Evolutionary conservation across 2,329 filamentous ascomycete species (phyloP), one percentile per base, ranked within the genome.

Genomic region (Beauveria bassiana): DNA sequence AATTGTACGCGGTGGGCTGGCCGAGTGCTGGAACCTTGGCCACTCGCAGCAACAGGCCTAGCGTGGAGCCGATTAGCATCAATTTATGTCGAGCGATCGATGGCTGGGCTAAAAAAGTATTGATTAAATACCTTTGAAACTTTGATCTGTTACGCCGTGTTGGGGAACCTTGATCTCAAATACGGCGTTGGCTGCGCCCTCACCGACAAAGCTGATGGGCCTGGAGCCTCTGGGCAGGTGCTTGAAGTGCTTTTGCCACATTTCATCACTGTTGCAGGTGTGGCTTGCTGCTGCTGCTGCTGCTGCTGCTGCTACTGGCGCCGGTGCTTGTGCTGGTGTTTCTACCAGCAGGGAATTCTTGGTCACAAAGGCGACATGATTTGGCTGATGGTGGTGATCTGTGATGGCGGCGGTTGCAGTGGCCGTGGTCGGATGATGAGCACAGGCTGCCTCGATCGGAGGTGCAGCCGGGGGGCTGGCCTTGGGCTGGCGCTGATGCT

Each of bases 101-200:
- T 20, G 18, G 28, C 31, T 6, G 9, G 31, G 22, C 9, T 20
- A 6, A 49, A 59, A 51, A 51, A 16, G 9, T 8, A 20, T 18
- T 6, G 3, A 6, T 26, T 51, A 38, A 14, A 12, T 38, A 79
- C 70, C 74, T 69, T 68, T 73, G 66, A 73, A 73, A 63, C 70
- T 66, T 6, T 67, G 65, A 49, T 67, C 67, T 47, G 71, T 65
- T 43, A 70, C 64, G 59, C 71, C 66, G 61, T 68, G 67, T 62
- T 73, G 68, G 5, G 76, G 73, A 22, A 79, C 63, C 51, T 77
- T 75, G 61, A 89, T 79, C 66, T 81, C 81, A 69, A 90, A 92
- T 64, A 93, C 87, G 57, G 88, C 81, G 71, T 95, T 93, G 59
- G 90, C 89, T 26, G 88, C 86, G 26, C 90, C 90, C 72, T 95